A percentile compares a stretch with the other conserved stretches of the same genome.
Conservation (phyloP, 2,329 filamentous ascomycete species). For the Byssochlamys sp. region DNA sequence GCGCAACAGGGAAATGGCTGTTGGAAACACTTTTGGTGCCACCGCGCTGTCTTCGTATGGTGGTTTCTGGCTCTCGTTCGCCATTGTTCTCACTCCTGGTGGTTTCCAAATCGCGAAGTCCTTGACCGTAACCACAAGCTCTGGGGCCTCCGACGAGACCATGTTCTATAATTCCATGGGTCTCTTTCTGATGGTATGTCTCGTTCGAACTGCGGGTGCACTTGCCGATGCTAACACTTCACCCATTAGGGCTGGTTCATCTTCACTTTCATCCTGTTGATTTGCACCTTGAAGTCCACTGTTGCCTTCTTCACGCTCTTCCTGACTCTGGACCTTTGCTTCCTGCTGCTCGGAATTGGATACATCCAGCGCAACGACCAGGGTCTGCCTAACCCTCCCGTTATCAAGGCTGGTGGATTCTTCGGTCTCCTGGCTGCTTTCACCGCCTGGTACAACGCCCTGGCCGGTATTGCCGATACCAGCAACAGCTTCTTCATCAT, state of each 20-base stretch:
- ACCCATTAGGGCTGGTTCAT: conserved; percentile 62
- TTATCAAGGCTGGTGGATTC: conserved; percentile 63
- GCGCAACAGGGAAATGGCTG: conserved; percentile 62
- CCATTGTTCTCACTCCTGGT: conserved; percentile 59
- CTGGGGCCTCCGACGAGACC: conserved; percentile 15
- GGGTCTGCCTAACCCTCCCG: conserved; percentile 32
- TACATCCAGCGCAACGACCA: conserved; percentile 47
- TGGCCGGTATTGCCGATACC: conserved; percentile 67
- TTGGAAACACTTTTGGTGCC: conserved; percentile 79
- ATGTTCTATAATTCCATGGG: conserved; percentile 55
- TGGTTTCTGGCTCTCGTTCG: conserved; percentile 73
- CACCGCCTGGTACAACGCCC: conserved; percentile 76
- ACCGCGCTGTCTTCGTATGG: conserved; percentile 73
- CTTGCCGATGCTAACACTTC: conserved; percentile 5
- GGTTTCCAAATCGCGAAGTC: conserved; percentile 50
- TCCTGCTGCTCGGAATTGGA: conserved; percentile 60
- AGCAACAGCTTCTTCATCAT: conserved; percentile 78
- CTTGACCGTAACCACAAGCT: conserved; percentile 25
- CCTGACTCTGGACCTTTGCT: conserved; percentile 65
- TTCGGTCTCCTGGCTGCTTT: conserved; percentile 77
- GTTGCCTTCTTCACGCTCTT: conserved; percentile 70
- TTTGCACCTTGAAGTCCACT: conserved; percentile 68
- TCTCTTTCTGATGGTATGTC: conserved; percentile 57
- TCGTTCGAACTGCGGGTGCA: background rate
- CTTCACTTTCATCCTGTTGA: conserved; percentile 64